These are phyloP conservation scores for Elsinoe necatrix DNA, from an alignment of 2,329 filamentous ascomycete genomes.

Conservation along the genomic window DNA sequence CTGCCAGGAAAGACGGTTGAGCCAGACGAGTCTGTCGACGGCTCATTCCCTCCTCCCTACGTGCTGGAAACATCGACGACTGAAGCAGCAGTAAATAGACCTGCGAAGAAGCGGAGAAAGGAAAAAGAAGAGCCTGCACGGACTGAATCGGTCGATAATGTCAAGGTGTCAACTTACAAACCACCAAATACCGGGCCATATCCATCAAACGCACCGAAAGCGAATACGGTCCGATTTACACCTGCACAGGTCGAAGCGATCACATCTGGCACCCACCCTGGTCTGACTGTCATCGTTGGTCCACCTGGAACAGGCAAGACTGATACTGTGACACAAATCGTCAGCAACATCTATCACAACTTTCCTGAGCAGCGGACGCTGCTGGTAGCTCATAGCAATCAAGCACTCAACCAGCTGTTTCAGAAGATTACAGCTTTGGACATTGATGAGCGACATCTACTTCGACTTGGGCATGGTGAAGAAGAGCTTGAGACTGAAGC, in stretches of 20 bases:
- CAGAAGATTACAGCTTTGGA: slow-evolving; percentile 95
- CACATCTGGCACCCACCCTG: slow-evolving; percentile 85
- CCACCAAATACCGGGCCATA: slow-evolving; percentile 86
- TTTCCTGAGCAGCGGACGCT: slow-evolving; percentile 88
- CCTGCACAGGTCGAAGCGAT: slow-evolving; percentile 87
- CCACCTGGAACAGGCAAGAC: slow-evolving; percentile 97
- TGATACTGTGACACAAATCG: slow-evolving; percentile 97
- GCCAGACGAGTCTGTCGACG: slow-evolving; percentile 59
- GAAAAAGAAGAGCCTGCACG: slow-evolving; percentile 61
- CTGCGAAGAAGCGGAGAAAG: slow-evolving; percentile 79
- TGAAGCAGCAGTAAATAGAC: slow-evolving; percentile 38
- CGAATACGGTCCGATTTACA: slow-evolving; percentile 81
- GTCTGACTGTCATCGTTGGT: slow-evolving; percentile 86
- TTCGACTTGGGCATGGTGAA: slow-evolving; percentile 89
- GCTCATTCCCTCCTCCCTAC: slow-evolving; percentile 80
- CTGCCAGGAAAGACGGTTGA: slow-evolving; percentile 82
- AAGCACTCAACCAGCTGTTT: slow-evolving; percentile 94
- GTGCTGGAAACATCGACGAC: slow-evolving; percentile 56
- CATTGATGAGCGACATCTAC: slow-evolving; percentile 87
- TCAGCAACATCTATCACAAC: slow-evolving; percentile 98
- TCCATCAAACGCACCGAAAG: slow-evolving; percentile 69
- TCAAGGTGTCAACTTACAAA: slow-evolving; percentile 84
- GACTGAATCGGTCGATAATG: slow-evolving; percentile 53
- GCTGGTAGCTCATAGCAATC: slow-evolving; percentile 92
- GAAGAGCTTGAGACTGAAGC: slow-evolving; percentile 81